These are phyloP conservation scores for Monosporozyma siamensis DNA, from an alignment of 805 yeast species.

Conservation along the genomic window DNA sequence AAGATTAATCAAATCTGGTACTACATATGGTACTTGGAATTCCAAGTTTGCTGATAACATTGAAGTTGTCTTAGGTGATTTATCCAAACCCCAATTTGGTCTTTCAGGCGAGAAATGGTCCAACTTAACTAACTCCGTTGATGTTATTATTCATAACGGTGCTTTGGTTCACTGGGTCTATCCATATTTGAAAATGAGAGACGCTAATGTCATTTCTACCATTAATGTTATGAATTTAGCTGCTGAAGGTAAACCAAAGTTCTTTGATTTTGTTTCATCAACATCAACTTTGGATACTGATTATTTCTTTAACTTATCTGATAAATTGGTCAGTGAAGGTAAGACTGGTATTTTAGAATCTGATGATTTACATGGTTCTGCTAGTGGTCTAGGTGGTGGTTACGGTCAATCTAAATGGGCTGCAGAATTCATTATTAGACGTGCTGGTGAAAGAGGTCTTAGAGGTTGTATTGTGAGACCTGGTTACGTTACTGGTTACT, in stretches of 20 bases:
- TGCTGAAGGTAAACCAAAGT: constrained; percentile 68
- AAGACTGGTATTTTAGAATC: constrained; percentile 67
- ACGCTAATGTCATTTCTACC: constrained; percentile 86
- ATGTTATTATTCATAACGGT: constrained; percentile 89
- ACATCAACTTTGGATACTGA: constrained; percentile 88
- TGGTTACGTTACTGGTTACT: constrained; percentile 88
- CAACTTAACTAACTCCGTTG: constrained; percentile 48
- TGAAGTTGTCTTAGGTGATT: constrained; percentile 73
- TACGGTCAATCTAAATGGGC: constrained; percentile 99
- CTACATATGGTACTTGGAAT: constrained; percentile 62
- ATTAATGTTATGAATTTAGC: constrained; percentile 67
- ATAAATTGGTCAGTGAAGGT: constrained; percentile 54
- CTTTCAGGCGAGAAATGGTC: constrained; percentile 48
- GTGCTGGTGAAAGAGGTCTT: constrained; percentile 82
- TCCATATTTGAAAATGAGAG: constrained; percentile 83
- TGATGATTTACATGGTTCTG: constrained; percentile 77
- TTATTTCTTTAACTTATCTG: constrained; percentile 70
- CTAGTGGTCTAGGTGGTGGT: constrained; percentile 76
- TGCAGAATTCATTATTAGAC: constrained; percentile 79
- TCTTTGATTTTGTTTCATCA: constrained; percentile 86
- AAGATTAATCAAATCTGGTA: constrained; percentile 66
- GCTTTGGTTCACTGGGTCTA: constrained; percentile 98
- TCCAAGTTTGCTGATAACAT: constrained; percentile 48
- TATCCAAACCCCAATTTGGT: constrained; percentile 68
- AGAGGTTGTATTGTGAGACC: constrained; percentile 89